A percentile compares a stretch with the other conserved stretches of the same genome.
phyloP scores from a whole-genome alignment of 176 grass and related monocot genomes.

The Triticum monococcum region DNA sequence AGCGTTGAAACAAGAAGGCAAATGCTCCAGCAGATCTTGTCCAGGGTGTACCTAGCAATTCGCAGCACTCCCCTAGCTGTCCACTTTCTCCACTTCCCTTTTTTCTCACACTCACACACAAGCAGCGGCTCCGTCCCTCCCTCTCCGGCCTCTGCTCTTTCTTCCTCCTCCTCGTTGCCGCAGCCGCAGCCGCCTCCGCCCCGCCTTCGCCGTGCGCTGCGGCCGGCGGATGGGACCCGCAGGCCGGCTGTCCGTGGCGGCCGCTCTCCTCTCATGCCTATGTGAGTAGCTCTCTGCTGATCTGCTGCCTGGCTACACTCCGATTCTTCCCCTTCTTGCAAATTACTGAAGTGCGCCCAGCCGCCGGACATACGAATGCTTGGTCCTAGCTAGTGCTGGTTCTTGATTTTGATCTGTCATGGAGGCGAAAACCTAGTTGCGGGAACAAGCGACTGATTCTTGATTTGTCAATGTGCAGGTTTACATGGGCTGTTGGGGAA shows the following conservation, averaged over 20 bases:
- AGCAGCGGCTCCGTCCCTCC: neutral
- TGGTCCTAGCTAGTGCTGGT: neutral
- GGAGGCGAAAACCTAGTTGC: neutral
- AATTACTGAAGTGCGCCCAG: neutral
- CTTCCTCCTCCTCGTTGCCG: neutral
- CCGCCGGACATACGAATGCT: neutral
- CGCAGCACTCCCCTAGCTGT: neutral
- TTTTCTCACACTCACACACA: too few species aligned
- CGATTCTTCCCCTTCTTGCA: neutral
- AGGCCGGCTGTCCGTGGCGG: constrained; percentile 29
- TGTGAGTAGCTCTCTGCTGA: constrained; percentile 34
- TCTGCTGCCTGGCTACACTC: neutral
- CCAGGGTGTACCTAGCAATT: neutral
- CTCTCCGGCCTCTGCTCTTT: neutral
- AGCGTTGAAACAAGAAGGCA: neutral
- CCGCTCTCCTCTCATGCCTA: constrained; percentile 40
- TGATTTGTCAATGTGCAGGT: constrained; percentile 47
- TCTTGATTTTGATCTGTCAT: constrained; percentile 22
- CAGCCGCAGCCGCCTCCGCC: neutral
- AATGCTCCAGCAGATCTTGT: neutral
- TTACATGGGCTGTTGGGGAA: constrained; percentile 30
- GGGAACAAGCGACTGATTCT: constrained; percentile 18
- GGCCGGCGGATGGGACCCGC: constrained; percentile 21
- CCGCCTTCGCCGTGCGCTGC: neutral
- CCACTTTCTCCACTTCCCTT: constrained; percentile 21